Percentiles rank a stretch among this genome's conserved stretches.
Conservation (phyloP, 768 basidiomycete genomes). For the Trametes cingulata region DNA sequence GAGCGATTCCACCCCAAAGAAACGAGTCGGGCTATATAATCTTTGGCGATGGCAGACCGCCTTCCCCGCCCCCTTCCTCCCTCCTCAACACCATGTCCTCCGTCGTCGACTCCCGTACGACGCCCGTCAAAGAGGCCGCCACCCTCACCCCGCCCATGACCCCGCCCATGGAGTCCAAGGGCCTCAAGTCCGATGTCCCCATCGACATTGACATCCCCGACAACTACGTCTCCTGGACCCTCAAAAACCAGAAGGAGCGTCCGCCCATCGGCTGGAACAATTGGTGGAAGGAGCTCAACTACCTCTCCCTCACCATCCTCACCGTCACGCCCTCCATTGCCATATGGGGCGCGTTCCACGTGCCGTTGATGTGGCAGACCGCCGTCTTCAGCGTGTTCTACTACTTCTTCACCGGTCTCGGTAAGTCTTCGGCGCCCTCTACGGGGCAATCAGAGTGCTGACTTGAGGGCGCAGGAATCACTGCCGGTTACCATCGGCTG, state of each 20-base stretch:
- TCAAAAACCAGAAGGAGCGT: conserved; percentile 48
- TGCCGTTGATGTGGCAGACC: conserved; percentile 72
- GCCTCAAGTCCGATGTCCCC: conserved; percentile 28
- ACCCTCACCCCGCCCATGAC: conserved; percentile 26
- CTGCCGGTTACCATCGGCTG: conserved; percentile 93
- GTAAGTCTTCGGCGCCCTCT: conserved; percentile 40
- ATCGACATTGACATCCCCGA: conserved; percentile 48
- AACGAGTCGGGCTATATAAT: conserved; percentile 19
- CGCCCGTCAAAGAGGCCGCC: conserved; percentile 24
- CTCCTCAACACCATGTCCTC: conserved; percentile 32
- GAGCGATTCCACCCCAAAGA: conserved; percentile 16
- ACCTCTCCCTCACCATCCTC: conserved; percentile 74
- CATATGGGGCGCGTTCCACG: conserved; percentile 68
- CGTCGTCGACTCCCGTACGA: conserved; percentile 28
- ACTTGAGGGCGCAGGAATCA: conserved; percentile 63
- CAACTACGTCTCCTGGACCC: conserved; percentile 59
- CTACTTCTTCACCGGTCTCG: conserved; percentile 82
- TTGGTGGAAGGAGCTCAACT: conserved; percentile 64
- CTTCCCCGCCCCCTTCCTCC: conserved; percentile 16
- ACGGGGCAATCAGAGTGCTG: conserved; percentile 16
- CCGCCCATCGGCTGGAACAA: conserved; percentile 50
- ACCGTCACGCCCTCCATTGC: conserved; percentile 74
- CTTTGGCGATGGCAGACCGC: background rate
- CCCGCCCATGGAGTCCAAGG: conserved; percentile 17
- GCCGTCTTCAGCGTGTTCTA: conserved; percentile 64